Percentiles rank a stretch among this genome's conserved stretches.
Conservation (phyloP, 106 monocot species). For the Allium sativum region DNA sequence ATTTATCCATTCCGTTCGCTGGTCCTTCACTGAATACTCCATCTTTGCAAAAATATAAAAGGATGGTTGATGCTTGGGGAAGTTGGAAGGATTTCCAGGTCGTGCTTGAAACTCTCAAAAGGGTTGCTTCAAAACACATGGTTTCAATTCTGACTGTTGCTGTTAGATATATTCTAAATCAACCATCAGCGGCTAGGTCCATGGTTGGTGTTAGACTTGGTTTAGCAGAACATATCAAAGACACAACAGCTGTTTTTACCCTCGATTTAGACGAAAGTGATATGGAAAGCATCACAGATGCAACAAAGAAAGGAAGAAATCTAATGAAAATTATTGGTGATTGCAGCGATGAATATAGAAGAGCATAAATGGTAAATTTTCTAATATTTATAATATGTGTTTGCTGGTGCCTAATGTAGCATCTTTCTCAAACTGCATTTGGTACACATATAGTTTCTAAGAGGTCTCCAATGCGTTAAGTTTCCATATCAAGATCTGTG, state of each 20-base stretch:
- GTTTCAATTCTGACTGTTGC: conserved; percentile 84
- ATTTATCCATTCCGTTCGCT: conserved; percentile 73
- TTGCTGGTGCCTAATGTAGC: no score
- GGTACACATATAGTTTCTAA: no score
- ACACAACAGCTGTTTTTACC: conserved; percentile 62
- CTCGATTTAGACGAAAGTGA: conserved; percentile 81
- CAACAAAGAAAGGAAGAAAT: conserved; percentile 67
- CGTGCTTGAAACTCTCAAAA: conserved; percentile 66
- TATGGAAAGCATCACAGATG: conserved; percentile 45
- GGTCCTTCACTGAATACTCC: conserved; percentile 91
- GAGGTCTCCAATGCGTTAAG: no score
- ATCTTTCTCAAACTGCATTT: no score
- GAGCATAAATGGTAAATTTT: conserved; percentile 23
- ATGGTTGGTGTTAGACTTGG: conserved; percentile 94
- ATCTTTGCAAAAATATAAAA: conserved; percentile 91
- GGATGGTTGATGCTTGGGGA: conserved; percentile 97
- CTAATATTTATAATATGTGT: no score
- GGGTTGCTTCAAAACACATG: conserved; percentile 57
- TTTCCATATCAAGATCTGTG: no score
- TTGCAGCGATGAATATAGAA: conserved; percentile 86
- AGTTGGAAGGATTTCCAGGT: conserved; percentile 78
- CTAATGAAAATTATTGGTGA: conserved; percentile 72
- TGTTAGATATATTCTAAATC: conserved; percentile 77
- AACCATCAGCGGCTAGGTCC: conserved; percentile 82
- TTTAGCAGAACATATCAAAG: conserved; percentile 70